Evolutionary conservation across 305 asterid genomes (phyloP), one percentile per base, ranked within the genome.

Genomic region (Solanum chacoense): DNA sequence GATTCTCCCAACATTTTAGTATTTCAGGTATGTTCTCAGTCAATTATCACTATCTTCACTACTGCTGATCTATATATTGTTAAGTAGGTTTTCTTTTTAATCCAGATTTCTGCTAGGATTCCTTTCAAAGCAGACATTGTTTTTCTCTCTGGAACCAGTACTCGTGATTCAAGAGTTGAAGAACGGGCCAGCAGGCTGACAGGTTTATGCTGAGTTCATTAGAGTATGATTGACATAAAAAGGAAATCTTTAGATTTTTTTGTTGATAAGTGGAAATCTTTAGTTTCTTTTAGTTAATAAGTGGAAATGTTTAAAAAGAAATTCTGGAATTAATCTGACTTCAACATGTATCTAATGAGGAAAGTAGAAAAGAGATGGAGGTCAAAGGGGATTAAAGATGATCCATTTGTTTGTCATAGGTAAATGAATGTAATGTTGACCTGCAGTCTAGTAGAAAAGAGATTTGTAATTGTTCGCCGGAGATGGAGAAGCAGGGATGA

Each of bases 41-140:
- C 40, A 45, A 55, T 81, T 42, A 3, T 65, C 20, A 6, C 40
- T 77, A 63, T 63, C 87, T 73, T 38, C 85, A 80, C 38, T 88
- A 67, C 38, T 38, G 36, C 69, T 88, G 40, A 45, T 80, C 34
- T 71, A 29, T 79, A 67, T 88, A 38, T 75, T 88, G 86, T 45
- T 89, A 84, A 88, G 81, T 79, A 73, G 55, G 78, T 88, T 88
- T 65, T 84, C 84, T 28, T 72, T 88, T 75, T 88, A 32, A 89
- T 92, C 91, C 93, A 96, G 99, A 91, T 96, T 91, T 95, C 99
- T 93, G 98, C 98, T 89, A 89, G 80, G 93, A 91, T 94, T 84
- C 96, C 99, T 75, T 91, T 96, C 93, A 91, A 91, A 91, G 97
- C 94, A 14, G 99, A 97, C 89, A 76, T 97, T 86, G 93, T 94